Evolutionary conservation across 805 yeast species (phyloP).

Genomic region (Saccharomycopsis lassenensis): DNA sequence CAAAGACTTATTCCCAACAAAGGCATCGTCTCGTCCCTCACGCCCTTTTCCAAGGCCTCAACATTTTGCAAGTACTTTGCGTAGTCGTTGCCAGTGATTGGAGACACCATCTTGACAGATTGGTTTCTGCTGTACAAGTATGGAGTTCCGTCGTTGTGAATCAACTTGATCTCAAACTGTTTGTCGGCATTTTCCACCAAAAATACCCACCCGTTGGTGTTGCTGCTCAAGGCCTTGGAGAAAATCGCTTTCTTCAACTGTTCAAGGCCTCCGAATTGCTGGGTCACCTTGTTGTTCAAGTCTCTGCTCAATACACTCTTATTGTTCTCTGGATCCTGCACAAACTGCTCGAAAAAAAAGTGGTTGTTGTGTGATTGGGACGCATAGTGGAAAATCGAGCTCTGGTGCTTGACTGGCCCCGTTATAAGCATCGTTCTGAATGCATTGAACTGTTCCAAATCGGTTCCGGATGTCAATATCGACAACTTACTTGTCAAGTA

Average conservation of each 20-base stretch:
- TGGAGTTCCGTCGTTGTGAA: conserved; percentile 73
- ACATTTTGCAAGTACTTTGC: conserved; percentile 27
- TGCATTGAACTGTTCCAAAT: conserved; percentile 65
- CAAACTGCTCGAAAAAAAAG: conserved; percentile 61
- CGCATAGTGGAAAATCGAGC: conserved; percentile 74
- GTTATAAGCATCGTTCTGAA: conserved; percentile 59
- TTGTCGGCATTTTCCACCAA: conserved; percentile 58
- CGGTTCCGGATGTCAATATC: conserved; percentile 64
- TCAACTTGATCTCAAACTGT: conserved; percentile 38
- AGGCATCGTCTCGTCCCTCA: conserved; percentile 58
- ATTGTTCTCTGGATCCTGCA: conserved; percentile 19
- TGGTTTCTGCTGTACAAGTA: conserved; percentile 61
- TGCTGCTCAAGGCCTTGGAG: conserved; percentile 36
- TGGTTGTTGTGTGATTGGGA: conserved; percentile 87
- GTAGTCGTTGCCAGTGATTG: conserved; percentile 45
- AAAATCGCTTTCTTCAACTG: conserved; percentile 40
- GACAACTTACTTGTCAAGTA: conserved; percentile 50
- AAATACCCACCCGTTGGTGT: conserved; percentile 69
- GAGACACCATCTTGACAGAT: conserved; percentile 64
- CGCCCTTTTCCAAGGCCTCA: conserved; percentile 31
- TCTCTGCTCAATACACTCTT: conserved; percentile 27
- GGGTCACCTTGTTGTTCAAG: conserved; percentile 27
- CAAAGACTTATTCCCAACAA: conserved; percentile 71
- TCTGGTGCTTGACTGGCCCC: conserved; percentile 52
- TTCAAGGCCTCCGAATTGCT: conserved; percentile 35